Evolutionary conservation across 2,329 filamentous ascomycete species (phyloP), one percentile per base, ranked within the genome.

Genomic region (Xylariaceae sp.): DNA sequence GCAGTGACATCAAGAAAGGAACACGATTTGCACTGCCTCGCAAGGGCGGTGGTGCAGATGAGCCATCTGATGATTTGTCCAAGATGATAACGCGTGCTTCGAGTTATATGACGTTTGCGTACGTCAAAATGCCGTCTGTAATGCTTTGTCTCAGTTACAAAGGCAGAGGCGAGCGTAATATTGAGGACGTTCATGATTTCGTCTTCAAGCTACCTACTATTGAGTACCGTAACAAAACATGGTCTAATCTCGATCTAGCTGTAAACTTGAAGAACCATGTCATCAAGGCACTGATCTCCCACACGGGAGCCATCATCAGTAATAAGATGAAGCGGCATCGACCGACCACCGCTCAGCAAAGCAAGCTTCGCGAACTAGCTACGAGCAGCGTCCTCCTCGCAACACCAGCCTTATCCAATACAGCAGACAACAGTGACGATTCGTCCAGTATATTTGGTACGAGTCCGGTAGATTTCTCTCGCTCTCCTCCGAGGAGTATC

Each of bases 181-280:
- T 99, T 49, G 90, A 96, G 71, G 95, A 99, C 68, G 87, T 99
- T 14, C 92, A 99, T 70, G 87, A 97, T 65, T 95, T 99, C 59
- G 94, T 99, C 43, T 99, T 99, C 80, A 85, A 90, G 32, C 82
- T 99, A 71, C 94, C 94, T 3, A 87, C 88, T 2, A 85, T 99
- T 42, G 94, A 99, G 67, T 97, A 96, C 73, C 84, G 90, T 56
- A 99, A 99, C 77, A 99, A 99, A 75, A 97, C 91, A 9, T 99
- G 94, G 94, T 96, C 90, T 6, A 99, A 97, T 66, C 80, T 99
- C 6, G 94, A 99, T 63, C 81, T 99, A 10, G 91, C 92, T 1
- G 77, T 97, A 42, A 87, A 90, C 12, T 78, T 99, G 47, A 97
- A 99, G 73, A 95, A 91, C 66, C 91, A 95, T 42, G 88, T 97